Base-by-base conservation (phyloP, 2,329 filamentous ascomycete species). In the Botrytis squamosa region DNA sequence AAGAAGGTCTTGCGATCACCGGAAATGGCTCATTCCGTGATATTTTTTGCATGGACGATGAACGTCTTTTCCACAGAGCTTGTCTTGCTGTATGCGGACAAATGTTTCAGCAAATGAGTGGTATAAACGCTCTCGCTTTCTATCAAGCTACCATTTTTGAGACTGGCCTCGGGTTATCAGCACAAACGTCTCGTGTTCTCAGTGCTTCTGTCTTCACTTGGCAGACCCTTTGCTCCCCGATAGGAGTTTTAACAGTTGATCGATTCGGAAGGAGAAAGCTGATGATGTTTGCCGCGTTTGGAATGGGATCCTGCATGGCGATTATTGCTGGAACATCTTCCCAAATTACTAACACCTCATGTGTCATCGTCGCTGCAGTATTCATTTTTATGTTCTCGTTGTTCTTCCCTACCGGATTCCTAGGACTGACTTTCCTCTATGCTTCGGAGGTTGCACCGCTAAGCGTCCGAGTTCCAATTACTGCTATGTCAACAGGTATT, bases 211-310 rank as follows among this genome's bases (percentile, higher is more conserved):
- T 86, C 16, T 62, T 72, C 33, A 69, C 71, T 12, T 72, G 71
- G 71, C 71, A 72, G 52, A 72, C 72, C 5, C 8, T 71, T 42
- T 64, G 60, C 57, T 73, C 66, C 18, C 81, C 81, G 44, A 78
- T 84, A 12, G 82, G 83, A 1, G 76, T 84, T 6, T 81, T 82
- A 25, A 80, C 83, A 3, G 85, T 86, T 70, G 85, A 86, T 81
- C 86, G 88, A 2, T 88, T 91, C 5, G 91, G 91, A 18, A 89
- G 92, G 42, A 87, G 92, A 29, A 88, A 88, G 79, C 86, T 94
- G 75, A 93, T 94, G 90, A 82, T 94, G 29, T 88, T 93, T 75
- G 91, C 91, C 68, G 88, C 89, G 0, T 83, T 87, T 44, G 89
- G 89, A 0, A 90, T 90, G 84, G 88, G 88, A 36, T 80, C 85